These are phyloP conservation scores for Apiosordaria backusii DNA, from an alignment of 495 filamentous ascomycete genomes.

Conservation along the genomic window DNA sequence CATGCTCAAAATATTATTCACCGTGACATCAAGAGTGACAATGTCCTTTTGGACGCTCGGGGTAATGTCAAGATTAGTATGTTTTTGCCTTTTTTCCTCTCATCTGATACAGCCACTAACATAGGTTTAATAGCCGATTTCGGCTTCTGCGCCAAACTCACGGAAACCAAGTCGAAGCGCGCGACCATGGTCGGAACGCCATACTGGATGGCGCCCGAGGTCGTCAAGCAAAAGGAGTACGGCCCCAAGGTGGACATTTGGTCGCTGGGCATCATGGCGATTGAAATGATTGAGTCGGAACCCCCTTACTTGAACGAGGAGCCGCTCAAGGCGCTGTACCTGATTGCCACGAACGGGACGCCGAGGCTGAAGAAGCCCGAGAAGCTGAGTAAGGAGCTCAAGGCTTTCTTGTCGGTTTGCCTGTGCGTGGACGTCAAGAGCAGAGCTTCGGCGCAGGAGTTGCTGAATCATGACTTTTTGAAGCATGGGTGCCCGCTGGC, in stretches of 20 bases:
- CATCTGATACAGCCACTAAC: conserved; percentile 31
- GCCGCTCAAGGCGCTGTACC: conserved; percentile 91
- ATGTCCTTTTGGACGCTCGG: conserved; percentile 87
- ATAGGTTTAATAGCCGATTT: conserved; percentile 74
- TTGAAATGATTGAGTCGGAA: conserved; percentile 99
- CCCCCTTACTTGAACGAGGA: conserved; percentile 98
- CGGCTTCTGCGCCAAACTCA: conserved; percentile 98
- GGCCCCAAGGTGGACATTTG: conserved; percentile 98
- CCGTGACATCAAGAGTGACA: conserved; percentile 98
- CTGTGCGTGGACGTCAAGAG: conserved; percentile 95
- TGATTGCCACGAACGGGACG: conserved; percentile 97
- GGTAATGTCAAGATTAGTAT: conserved; percentile 98
- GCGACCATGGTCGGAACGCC: conserved; percentile 99
- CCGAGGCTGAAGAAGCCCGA: conserved; percentile 96
- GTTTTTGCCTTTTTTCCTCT: conserved; percentile 32
- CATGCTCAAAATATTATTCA: conserved; percentile 97
- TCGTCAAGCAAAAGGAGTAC: conserved; percentile 99
- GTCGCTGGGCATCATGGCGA: conserved; percentile 99
- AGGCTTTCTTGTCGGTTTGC: conserved; percentile 91
- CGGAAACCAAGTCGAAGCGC: conserved; percentile 92
- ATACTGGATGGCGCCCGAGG: conserved; percentile 99
- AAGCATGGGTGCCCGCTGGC: conserved; percentile 73
- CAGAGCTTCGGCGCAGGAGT: conserved; percentile 83
- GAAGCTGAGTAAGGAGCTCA: conserved; percentile 92
- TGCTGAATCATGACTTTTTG: conserved; percentile 75